Evolutionary conservation across 1,139 yeast genomes (phyloP), one percentile per base, ranked within the genome.

Genomic region (Scheffersomyces cryptocercus): DNA sequence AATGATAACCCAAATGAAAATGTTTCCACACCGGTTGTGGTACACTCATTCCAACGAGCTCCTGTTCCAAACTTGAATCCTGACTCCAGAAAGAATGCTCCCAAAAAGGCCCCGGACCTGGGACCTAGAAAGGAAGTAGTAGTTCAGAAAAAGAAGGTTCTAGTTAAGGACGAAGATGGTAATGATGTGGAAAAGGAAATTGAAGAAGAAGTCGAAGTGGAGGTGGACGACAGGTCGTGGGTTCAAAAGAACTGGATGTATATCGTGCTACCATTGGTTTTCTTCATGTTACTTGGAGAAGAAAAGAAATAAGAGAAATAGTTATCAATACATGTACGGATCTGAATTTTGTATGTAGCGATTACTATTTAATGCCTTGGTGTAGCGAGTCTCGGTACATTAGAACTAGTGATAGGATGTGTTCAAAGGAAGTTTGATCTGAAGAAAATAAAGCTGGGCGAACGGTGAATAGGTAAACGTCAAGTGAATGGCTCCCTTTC

Each of bases 191-290:
- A 58, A 38, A 57, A 47, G 15, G 62, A 58, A 36, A 58, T 53
- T 8, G 68, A 63, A 47, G 56, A 61, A 46, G 60, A 50, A 42
- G 47, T 56, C n/a, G 56, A 48, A 39, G 50, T 58, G 6, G 71
- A 58, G 24, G 65, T 55, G 5, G 70, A 63, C 41, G 67, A 70
- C 26, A 67, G 77, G 42, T 73, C 81, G 2, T 79, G 77, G 65
- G 62, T 79, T 24, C 82, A 78, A 52, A 73, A 73, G 59, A 71
- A 80, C 56, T 79, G 84, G 84, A 64, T 75, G 65, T 78, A 76
- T 54, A 49, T 74, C 24, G 75, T 70, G 2, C 68, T 73, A 10
- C 79, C 81, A 13, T 56, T 75, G 15, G 28, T 52, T 13, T 37
- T 52, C 29, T 49, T 68, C 48, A 50, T 67, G 43, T 42, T 66